Evolutionary conservation across 2,329 filamentous ascomycete species (phyloP).

Genomic region (Pseudogymnoascus sp.): DNA sequence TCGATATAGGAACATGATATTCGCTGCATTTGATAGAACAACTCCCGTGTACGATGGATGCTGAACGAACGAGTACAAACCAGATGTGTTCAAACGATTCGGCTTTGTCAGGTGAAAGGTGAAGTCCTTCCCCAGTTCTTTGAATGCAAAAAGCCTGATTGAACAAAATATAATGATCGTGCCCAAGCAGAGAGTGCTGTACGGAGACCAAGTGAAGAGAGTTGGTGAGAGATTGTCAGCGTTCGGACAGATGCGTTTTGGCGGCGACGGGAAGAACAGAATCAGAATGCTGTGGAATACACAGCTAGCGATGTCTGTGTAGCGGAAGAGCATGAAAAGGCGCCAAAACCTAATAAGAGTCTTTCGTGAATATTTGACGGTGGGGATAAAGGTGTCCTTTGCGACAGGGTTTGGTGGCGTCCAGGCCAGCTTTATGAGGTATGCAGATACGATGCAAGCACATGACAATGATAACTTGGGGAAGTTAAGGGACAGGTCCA

Average conservation of each 20-base stretch:
- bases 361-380: background rate
- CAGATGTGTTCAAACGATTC: slow-evolving; percentile 20
- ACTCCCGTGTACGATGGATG: slow-evolving; percentile 27
- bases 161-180: slow-evolving; percentile 20
- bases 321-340: background rate
- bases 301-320: background rate
- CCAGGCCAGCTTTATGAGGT: background rate
- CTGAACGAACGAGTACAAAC: slow-evolving; percentile 11
- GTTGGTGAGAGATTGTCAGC: background rate
- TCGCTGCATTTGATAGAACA: slow-evolving; percentile 28
- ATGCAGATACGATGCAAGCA: background rate
- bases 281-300: background rate
- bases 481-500: background rate
- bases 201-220: slow-evolving; percentile 24
- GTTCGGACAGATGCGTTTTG: background rate
- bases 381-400: background rate
- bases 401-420: background rate
- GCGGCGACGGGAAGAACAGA: background rate
- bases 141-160: slow-evolving; percentile 34
- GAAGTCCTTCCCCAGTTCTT: slow-evolving; percentile 40
- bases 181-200: slow-evolving; percentile 15
- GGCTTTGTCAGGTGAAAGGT: slow-evolving; percentile 43
- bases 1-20: slow-evolving; percentile 29
- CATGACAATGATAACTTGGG: background rate
- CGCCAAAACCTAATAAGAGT: background rate